phyloP scores from a whole-genome alignment of 305 asterid genomes.

The Fraxinus greggii region DNA sequence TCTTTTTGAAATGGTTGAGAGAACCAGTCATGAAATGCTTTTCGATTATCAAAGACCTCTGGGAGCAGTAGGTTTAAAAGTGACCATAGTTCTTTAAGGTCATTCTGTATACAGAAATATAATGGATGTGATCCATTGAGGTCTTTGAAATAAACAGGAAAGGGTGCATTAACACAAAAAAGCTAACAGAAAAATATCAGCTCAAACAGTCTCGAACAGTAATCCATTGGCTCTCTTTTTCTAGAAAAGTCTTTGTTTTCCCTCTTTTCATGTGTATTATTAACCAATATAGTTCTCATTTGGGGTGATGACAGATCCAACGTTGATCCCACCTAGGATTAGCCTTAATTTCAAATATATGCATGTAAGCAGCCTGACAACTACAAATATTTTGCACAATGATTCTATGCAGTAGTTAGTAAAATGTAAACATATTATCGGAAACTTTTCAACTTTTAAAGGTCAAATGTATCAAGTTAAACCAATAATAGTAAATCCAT shows the following conservation, averaged over 20 bases:
- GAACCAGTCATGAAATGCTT: constrained; percentile 99
- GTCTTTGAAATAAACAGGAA: background rate
- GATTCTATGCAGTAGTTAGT: background rate
- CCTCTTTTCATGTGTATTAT: background rate
- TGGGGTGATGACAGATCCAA: constrained; percentile 9
- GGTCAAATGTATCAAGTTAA: constrained; percentile 4
- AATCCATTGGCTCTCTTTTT: background rate
- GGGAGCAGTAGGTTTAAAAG: constrained; percentile 95
- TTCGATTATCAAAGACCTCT: constrained; percentile 93
- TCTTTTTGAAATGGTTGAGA: constrained; percentile 97
- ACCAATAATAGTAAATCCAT: background rate
- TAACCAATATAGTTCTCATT: constrained; percentile 7
- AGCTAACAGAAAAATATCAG: background rate
- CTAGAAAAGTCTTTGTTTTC: background rate
- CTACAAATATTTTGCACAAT: background rate
- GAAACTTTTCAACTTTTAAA: constrained; percentile 6
- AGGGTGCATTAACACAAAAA: constrained; percentile 6
- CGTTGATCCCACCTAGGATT: background rate
- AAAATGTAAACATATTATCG: constrained; percentile 13
- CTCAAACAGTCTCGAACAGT: background rate
- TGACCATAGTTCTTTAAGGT: constrained; percentile 99
- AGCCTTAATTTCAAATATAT: background rate
- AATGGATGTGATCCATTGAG: constrained; percentile 4
- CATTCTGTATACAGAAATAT: constrained; percentile 65
- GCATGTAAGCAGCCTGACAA: constrained; percentile 13